Evolutionary conservation across 352 stramenopile species (phyloP).

Genomic region (Pythium chondricola): DNA sequence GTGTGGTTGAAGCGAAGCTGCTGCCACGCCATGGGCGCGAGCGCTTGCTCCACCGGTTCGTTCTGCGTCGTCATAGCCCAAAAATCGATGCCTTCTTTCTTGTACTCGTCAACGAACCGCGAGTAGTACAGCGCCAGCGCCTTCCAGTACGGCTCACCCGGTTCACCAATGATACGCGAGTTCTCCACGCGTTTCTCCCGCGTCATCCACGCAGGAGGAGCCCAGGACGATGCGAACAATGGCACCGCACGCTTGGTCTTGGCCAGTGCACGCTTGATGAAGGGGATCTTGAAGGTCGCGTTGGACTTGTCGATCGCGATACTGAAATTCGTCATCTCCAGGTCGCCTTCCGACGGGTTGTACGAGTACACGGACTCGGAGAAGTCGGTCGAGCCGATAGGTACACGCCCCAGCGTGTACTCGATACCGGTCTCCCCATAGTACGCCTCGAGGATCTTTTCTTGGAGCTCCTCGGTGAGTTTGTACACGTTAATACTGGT

Average conservation of each 20-base stretch:
- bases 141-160: constrained; percentile 56
- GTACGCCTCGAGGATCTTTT: constrained; percentile 73
- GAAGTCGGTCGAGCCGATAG: constrained; percentile 85
- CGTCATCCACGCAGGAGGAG: constrained; percentile 85
- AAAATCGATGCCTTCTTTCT: constrained; percentile 58
- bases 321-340: constrained; percentile 78
- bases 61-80: constrained; percentile 86
- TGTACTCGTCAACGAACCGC: constrained; percentile 78
- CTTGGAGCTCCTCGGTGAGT: constrained; percentile 47
- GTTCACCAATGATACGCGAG: constrained; percentile 43
- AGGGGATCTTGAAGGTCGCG: constrained; percentile 52
- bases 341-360: constrained; percentile 71
- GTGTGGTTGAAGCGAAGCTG: constrained; percentile 34
- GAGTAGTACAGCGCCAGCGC: constrained; percentile 81
- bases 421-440: constrained; percentile 70
- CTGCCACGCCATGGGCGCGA: constrained; percentile 46
- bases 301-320: constrained; percentile 72
- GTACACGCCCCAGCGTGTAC: constrained; percentile 81
- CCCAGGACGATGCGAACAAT: constrained; percentile 80
- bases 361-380: constrained; percentile 85
- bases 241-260: constrained; percentile 39
- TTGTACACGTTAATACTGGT: constrained; percentile 75
- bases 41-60: constrained; percentile 48
- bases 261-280: constrained; percentile 55
- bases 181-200: constrained; percentile 54